phyloP scores from a whole-genome alignment of 345 rosid species.

The Odontarrhena argentea region DNA sequence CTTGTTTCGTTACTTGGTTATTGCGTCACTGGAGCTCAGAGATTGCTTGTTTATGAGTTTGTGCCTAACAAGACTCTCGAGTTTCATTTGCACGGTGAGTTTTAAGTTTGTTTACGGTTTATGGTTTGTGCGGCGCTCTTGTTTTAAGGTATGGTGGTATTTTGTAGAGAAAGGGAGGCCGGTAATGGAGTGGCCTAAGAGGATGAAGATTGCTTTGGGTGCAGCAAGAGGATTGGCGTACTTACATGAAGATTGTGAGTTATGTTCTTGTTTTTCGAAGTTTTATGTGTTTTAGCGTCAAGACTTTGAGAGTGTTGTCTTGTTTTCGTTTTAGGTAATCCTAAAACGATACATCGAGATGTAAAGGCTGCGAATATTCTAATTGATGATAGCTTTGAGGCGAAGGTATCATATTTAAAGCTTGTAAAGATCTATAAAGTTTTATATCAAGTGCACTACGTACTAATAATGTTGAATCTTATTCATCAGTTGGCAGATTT shows the following conservation, averaged over 20 bases:
- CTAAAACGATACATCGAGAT: slow-evolving; percentile 89
- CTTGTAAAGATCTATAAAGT: not conserved
- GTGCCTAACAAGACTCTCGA: slow-evolving; percentile 65
- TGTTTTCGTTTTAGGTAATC: slow-evolving; percentile 55
- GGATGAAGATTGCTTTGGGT: slow-evolving; percentile 78
- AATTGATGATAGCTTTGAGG: slow-evolving; percentile 69
- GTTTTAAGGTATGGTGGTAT: not conserved
- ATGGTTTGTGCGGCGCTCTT: slow-evolving; percentile 3
- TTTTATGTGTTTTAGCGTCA: slow-evolving; percentile 15
- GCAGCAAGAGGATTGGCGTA: slow-evolving; percentile 90
- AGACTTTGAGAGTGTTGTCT: not conserved
- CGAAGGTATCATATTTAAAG: slow-evolving; percentile 51
- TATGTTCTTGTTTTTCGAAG: slow-evolving; percentile 10
- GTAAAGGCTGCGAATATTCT: slow-evolving; percentile 86
- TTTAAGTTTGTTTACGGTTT: slow-evolving; percentile 10
- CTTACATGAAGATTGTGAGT: slow-evolving; percentile 89
- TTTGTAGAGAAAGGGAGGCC: slow-evolving; percentile 66
- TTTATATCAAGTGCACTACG: not conserved
- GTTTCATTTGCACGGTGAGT: slow-evolving; percentile 73
- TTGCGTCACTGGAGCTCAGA: slow-evolving; percentile 56
- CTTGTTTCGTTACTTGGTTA: slow-evolving; percentile 73
- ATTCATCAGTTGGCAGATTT: slow-evolving; percentile 82
- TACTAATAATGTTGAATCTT: slow-evolving; percentile 5
- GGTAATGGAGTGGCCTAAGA: slow-evolving; percentile 64
- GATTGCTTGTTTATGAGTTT: slow-evolving; percentile 81